phyloP scores from a whole-genome alignment of 352 stramenopile genomes.

The Albugo laibachii region DNA sequence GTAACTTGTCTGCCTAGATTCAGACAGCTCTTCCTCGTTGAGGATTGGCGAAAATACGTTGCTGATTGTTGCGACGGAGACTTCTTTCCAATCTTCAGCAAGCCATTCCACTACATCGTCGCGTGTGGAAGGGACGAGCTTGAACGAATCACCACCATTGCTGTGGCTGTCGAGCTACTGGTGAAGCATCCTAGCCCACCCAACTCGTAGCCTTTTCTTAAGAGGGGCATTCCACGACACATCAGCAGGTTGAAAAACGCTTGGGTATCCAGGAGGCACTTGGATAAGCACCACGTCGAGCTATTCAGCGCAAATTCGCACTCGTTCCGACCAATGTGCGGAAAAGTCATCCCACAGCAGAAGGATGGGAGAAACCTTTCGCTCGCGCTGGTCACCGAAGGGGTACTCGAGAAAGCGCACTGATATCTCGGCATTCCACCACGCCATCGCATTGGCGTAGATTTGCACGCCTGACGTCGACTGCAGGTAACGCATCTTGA shows the following conservation, averaged over 20 bases:
- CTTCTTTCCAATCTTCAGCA: no score
- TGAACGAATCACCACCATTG: background rate
- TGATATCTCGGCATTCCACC: slow-evolving; percentile 14
- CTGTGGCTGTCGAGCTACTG: background rate
- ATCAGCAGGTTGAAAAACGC: slow-evolving; percentile 3
- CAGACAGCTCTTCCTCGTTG: no score
- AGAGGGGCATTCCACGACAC: slow-evolving; percentile 2
- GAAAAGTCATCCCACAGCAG: slow-evolving; percentile 4
- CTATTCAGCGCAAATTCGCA: background rate
- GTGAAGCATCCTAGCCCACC: background rate
- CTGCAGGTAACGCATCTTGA: slow-evolving; percentile 7
- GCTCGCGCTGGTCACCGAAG: slow-evolving; percentile 3
- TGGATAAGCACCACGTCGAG: background rate
- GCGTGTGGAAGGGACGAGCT: no score
- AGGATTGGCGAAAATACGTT: no score
- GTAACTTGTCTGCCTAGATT: no score
- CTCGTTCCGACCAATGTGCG: slow-evolving; percentile 2
- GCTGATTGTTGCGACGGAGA: no score
- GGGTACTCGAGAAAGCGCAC: slow-evolving; percentile 9
- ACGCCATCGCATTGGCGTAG: slow-evolving; percentile 11
- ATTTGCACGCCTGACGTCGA: slow-evolving; percentile 3
- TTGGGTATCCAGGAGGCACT: slow-evolving; percentile 2
- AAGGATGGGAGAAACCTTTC: slow-evolving; percentile 1
- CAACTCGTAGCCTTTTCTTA: background rate
- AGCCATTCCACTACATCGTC: no score